These are phyloP conservation scores for Alternaria sp. DNA, from an alignment of 2,329 filamentous ascomycete genomes.

Conservation along the genomic window DNA sequence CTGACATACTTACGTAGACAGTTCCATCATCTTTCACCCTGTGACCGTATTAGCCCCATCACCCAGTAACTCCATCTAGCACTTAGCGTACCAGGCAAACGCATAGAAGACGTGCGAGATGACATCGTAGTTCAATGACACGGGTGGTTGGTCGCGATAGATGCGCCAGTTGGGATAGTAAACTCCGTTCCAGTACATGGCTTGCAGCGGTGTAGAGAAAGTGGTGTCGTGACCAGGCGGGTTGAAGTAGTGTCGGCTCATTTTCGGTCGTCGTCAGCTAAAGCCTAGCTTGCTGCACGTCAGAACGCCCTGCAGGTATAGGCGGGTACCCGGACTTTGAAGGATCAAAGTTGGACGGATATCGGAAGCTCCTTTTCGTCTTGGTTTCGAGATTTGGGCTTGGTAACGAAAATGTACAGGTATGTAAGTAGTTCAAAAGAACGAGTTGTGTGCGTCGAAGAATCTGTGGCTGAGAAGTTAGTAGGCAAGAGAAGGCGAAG, in stretches of 20 bases:
- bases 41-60: constrained; percentile 23
- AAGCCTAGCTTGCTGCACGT: constrained; percentile 43
- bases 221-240: constrained; percentile 32
- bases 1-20: constrained; percentile 69
- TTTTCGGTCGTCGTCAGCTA: constrained; percentile 34
- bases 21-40: constrained; percentile 74
- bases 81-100: constrained; percentile 66
- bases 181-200: constrained; percentile 69
- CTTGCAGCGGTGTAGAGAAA: constrained; percentile 38
- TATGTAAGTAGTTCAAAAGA: constrained; percentile 9
- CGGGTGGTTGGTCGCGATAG: constrained; percentile 75
- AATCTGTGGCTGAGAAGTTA: constrained; percentile 10
- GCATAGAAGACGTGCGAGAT: constrained; percentile 85
- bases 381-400: background rate
- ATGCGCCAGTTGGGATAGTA: constrained; percentile 84
- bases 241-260: constrained; percentile 39
- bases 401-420: background rate
- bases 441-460: constrained; percentile 9
- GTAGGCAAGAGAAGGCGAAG: constrained; percentile 3
- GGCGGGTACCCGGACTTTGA: constrained; percentile 12
- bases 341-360: constrained; percentile 5
- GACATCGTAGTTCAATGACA: constrained; percentile 74
- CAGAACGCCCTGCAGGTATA: constrained; percentile 24
- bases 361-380: constrained; percentile 4
- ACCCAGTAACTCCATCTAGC: constrained; percentile 7